Evolutionary conservation across 2,329 filamentous ascomycete genomes (phyloP).

Genomic region (Phyllosticta ampelicida): DNA sequence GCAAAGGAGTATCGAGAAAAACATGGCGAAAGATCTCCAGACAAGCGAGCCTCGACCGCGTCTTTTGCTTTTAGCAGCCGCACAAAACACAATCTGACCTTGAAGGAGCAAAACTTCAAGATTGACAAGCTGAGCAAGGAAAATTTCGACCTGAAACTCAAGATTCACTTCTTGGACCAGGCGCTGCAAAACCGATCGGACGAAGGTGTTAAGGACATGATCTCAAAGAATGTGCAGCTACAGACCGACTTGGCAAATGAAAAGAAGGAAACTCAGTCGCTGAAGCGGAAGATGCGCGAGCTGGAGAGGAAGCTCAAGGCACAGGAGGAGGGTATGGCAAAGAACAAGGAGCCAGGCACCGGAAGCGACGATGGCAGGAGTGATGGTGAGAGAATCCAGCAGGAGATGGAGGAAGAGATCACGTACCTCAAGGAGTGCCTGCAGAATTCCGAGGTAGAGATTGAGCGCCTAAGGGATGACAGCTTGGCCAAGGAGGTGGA

Average conservation of each 20-base stretch:
- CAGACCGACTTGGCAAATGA: constrained; percentile 82
- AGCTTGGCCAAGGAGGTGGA: constrained; percentile 70
- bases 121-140: constrained; percentile 95
- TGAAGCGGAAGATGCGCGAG: constrained; percentile 74
- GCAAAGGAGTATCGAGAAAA: constrained; percentile 77
- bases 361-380: constrained; percentile 43
- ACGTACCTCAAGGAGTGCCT: constrained; percentile 74
- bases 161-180: constrained; percentile 94
- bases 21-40: constrained; percentile 50
- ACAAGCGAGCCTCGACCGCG: constrained; percentile 32
- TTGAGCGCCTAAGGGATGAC: constrained; percentile 72
- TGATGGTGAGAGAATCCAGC: constrained; percentile 46
- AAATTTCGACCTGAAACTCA: constrained; percentile 92
- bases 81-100: constrained; percentile 50
- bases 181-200: constrained; percentile 87
- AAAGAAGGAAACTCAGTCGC: constrained; percentile 78
- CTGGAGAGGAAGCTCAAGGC: constrained; percentile 67
- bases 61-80: constrained; percentile 26
- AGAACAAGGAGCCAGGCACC: constrained; percentile 27
- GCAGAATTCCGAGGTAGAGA: constrained; percentile 71
- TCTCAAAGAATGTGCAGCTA: constrained; percentile 91
- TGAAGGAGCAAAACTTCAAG: constrained; percentile 96
- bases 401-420: constrained; percentile 74
- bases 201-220: constrained; percentile 95
- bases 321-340: constrained; percentile 41